Percentiles rank a stretch among this genome's conserved stretches.
phyloP scores from a whole-genome alignment of 108 stramenopile species.

The Cyclotella baltica region DNA sequence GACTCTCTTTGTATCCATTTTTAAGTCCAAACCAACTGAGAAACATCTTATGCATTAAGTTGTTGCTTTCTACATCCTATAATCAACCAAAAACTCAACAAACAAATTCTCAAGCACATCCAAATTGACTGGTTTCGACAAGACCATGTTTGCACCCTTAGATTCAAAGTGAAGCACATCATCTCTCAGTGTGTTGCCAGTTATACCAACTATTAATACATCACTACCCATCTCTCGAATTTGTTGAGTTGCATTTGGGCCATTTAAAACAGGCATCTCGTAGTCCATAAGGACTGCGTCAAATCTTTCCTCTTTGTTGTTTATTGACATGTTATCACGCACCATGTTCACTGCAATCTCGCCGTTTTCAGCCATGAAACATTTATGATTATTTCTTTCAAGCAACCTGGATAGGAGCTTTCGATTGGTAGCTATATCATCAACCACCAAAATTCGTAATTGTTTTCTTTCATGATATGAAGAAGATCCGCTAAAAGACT shows the following conservation, averaged over 20 bases:
- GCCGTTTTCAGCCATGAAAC: constrained; percentile 50
- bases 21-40: no score
- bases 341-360: constrained; percentile 44
- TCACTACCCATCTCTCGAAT: constrained; percentile 50
- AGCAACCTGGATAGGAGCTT: constrained; percentile 54
- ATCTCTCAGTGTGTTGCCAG: constrained; percentile 55
- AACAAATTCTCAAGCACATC: constrained; percentile 38
- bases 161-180: constrained; percentile 51
- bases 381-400: constrained; percentile 39
- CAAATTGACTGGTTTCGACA: constrained; percentile 42
- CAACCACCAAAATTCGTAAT: constrained; percentile 18
- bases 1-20: no score
- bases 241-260: constrained; percentile 41
- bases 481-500: neutral
- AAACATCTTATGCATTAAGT: neutral
- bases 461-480: constrained; percentile 8
- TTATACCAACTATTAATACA: constrained; percentile 50
- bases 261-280: constrained; percentile 57
- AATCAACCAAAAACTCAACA: constrained; percentile 23
- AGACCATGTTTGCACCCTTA: constrained; percentile 49
- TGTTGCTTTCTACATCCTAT: no score
- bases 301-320: neutral
- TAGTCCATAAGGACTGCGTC: constrained; percentile 56
- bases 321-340: neutral
- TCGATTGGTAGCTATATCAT: constrained; percentile 48